Percentiles rank a stretch among this genome's conserved stretches.
Evolutionary conservation across 371 early-diverging fungal species (phyloP).

Genomic region (Smittium mucronatum): DNA sequence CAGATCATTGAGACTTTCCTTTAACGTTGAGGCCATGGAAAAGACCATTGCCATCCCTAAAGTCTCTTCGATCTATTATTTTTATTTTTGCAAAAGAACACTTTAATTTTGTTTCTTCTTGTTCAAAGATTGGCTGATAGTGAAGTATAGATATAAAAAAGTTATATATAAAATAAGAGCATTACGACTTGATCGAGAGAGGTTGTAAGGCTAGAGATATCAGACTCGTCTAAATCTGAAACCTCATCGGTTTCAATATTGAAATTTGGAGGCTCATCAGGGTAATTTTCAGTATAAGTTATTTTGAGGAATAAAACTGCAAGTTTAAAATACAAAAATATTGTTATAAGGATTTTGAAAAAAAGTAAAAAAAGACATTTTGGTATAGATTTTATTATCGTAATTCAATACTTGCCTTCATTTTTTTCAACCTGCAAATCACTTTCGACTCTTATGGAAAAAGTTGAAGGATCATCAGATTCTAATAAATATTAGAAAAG

Average conservation of each 20-base stretch:
- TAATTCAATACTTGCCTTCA: not conserved
- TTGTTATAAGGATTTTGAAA: too few species aligned
- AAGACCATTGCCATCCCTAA: slow-evolving; percentile 91
- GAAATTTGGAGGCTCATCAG: slow-evolving; percentile 67
- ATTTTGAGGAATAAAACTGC: slow-evolving; percentile 43
- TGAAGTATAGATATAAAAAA: not conserved
- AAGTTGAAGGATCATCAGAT: not conserved
- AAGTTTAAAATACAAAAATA: too few species aligned
- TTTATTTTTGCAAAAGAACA: too few species aligned
- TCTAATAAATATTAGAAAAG: slow-evolving; percentile 12
- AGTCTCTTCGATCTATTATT: slow-evolving; percentile 40
- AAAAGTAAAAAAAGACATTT: too few species aligned
- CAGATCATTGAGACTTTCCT: slow-evolving; percentile 55
- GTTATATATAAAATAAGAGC: not conserved
- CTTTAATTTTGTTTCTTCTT: not conserved
- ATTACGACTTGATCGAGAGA: too few species aligned
- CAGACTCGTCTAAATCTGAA: slow-evolving; percentile 15
- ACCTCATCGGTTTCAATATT: slow-evolving; percentile 42
- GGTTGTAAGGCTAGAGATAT: too few species aligned
- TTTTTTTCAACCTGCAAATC: slow-evolving; percentile 17
- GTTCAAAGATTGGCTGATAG: slow-evolving; percentile 3
- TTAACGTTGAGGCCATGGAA: slow-evolving; percentile 59
- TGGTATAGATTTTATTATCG: too few species aligned
- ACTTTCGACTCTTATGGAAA: slow-evolving; percentile 8
- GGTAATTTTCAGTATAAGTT: slow-evolving; percentile 73